Base-by-base conservation (phyloP, 73 alveolate genomes). In the Tetrahymena elliotti region DNA sequence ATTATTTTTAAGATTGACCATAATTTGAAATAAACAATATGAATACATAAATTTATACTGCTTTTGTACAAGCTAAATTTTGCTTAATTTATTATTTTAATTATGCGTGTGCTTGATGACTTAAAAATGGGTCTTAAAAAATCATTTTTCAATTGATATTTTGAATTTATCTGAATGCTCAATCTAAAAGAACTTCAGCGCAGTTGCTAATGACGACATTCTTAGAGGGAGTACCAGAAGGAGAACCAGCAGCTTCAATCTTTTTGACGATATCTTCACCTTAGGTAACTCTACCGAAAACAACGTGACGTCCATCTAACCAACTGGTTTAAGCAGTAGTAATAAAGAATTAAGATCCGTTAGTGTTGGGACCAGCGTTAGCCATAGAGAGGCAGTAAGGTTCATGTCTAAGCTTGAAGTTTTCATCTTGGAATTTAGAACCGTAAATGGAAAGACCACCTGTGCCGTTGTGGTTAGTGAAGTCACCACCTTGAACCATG, bases 301-400 rank as follows among this genome's bases (percentile, higher is more conserved):
- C 93, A 37, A 84, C 93, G 37, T 84, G 93, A 35, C 54, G 52
- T 84, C 93, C 93, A 84, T 84, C 54, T 84, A 84, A 35, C 95
- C 96, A 84, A 33, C 83, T n/a, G 35, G 96, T 94, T n/a, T 84
- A n/a, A 37, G 54, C 52, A 84, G 96, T 93, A 53, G 99, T 97
- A 83, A 98, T 96, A 96, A 97, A 98, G 96, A 98, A 98, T 93
- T 98, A 98, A 53, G 98, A 97, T 83, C 98, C 99, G 93, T 98
- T 98, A 35, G 99, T 98, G 96, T 98, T 97, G 11, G 99, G 99
- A 33, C 99, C 99, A 40, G 98, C 97, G 93, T 98, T 98, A 93
- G 99, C 99, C 99, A 98, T 98, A 7, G 98, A 96, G 84, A 98
- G 97, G 84, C 94, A 84, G 84, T 95, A 96, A 53, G 97, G 97